A percentile compares a stretch with the other conserved stretches of the same genome.
These are phyloP conservation scores for Diaporthe australafricana DNA, from an alignment of 2,329 filamentous ascomycete genomes.

Conservation along the genomic window DNA sequence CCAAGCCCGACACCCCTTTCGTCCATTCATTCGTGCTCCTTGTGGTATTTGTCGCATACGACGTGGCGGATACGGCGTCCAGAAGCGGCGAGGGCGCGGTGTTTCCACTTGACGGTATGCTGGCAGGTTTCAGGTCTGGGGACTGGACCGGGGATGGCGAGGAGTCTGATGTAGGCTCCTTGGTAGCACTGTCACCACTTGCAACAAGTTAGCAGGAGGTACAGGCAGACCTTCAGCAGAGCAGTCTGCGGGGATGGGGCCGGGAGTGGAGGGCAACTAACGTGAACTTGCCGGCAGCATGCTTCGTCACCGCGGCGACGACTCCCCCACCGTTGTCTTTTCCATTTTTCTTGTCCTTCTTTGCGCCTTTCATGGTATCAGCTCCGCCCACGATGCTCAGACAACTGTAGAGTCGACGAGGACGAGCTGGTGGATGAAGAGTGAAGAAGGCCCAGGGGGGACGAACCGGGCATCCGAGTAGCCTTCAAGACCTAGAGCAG, in stretches of 20 bases:
- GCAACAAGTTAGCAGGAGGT: slow-evolving; percentile 36
- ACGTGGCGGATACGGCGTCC: slow-evolving; percentile 60
- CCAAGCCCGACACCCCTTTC: slow-evolving; percentile 52
- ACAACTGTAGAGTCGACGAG: slow-evolving; percentile 20
- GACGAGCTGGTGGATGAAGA: slow-evolving; percentile 30
- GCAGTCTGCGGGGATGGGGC: slow-evolving; percentile 24
- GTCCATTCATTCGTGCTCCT: slow-evolving; percentile 62
- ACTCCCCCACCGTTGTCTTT: slow-evolving; percentile 63
- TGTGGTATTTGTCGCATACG: slow-evolving; percentile 60
- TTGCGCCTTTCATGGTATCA: slow-evolving; percentile 51
- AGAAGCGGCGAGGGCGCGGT: slow-evolving; percentile 58
- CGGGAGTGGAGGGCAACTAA: slow-evolving; percentile 48
- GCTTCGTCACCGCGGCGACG: slow-evolving; percentile 64
- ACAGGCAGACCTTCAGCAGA: slow-evolving; percentile 41
- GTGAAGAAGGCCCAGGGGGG: slow-evolving; percentile 35
- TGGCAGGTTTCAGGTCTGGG: slow-evolving; percentile 58
- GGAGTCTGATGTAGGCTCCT: slow-evolving; percentile 51
- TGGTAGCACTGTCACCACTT: slow-evolving; percentile 48
- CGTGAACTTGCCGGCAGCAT: slow-evolving; percentile 64
- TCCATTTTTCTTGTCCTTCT: slow-evolving; percentile 67
- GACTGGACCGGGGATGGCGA: slow-evolving; percentile 58
- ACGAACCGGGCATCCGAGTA: slow-evolving; percentile 38
- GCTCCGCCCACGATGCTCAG: slow-evolving; percentile 22
- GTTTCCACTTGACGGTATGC: slow-evolving; percentile 54
- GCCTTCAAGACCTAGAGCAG: slow-evolving; percentile 37